phyloP scores from a whole-genome alignment of 331 rosid genomes.

The Malus hybrid region DNA sequence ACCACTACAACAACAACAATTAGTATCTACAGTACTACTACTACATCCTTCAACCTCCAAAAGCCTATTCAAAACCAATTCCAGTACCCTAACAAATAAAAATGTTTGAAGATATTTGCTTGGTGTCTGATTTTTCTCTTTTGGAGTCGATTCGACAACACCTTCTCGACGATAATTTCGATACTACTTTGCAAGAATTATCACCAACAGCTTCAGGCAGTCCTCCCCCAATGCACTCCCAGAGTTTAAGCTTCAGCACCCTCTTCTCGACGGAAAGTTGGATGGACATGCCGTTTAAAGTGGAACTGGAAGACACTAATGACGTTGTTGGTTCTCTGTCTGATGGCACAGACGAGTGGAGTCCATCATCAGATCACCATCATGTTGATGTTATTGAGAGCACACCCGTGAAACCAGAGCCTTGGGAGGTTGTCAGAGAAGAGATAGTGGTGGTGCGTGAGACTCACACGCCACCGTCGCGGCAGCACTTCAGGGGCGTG shows the following conservation, averaged over 20 bases:
- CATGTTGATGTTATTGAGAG: background rate
- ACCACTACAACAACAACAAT: background rate
- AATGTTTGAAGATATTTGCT: background rate
- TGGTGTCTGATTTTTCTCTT: conserved; percentile 9
- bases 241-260: background rate
- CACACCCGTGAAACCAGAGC: background rate
- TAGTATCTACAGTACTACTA: background rate
- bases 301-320: background rate
- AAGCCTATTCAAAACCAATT: background rate
- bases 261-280: background rate
- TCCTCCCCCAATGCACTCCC: background rate
- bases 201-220: background rate
- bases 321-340: background rate
- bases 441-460: background rate
- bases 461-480: background rate
- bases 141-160: conserved; percentile 25
- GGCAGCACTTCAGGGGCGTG: conserved; percentile 37
- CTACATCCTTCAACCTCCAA: background rate
- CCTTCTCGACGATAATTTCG: conserved; percentile 21
- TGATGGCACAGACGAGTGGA: background rate
- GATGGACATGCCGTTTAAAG: background rate
- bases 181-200: background rate
- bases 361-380: background rate
- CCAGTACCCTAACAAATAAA: background rate
- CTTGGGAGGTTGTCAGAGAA: background rate